Evolutionary conservation across 139 green algal species (phyloP), one percentile per base, ranked within the genome.

Genomic region (Trebouxia sp.): DNA sequence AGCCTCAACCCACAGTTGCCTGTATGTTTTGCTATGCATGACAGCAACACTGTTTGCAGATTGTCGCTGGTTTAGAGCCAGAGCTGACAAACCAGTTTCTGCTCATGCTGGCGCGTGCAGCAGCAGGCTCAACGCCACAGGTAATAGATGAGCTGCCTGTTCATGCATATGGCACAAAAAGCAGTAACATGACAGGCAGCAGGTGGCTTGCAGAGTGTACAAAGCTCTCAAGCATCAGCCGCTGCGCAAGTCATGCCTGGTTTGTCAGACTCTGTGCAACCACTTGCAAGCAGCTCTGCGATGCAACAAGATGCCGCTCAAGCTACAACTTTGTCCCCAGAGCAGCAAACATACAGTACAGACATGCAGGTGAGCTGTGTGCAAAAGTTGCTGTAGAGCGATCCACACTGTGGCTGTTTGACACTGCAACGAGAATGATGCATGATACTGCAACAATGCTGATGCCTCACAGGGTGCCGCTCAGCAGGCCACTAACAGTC

Each of bases 1-100:
- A 75, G 0, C 9, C 35, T n/a, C 48, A 51, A 12, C 26, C 37
- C 20, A 56, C 5, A 6, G 32, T 42, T 42, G 12, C 5, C 35
- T 53, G 9, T 50, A 10, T 26, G 15, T 76, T 5, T 17, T 53
- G 0, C 7, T 24, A 53, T 51, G 0, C 8, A n/a, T 12, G 37
- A 50, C 20, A 17, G 35, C 32, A 53, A 10, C 10, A 17, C 8
- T 76, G 14, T 38, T 50, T 84, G 75, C 83, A 93, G 92, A 92
- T 96, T 74, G 92, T 96, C 50, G 93, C 93, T 14, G 93, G 93
- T 6, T 70, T 95, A 65, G 93, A 97, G 87, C 89, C 93, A 3
- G 93, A 96, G 72, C 85, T 89, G 42, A 97, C 93, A 45, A 97
- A 97, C 74, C 17, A 82, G 0, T 96, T 97, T 79, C 83, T 97